These are phyloP conservation scores for Lathyrus oleraceus DNA, from an alignment of 306 rosid species.

Conservation along the genomic window DNA sequence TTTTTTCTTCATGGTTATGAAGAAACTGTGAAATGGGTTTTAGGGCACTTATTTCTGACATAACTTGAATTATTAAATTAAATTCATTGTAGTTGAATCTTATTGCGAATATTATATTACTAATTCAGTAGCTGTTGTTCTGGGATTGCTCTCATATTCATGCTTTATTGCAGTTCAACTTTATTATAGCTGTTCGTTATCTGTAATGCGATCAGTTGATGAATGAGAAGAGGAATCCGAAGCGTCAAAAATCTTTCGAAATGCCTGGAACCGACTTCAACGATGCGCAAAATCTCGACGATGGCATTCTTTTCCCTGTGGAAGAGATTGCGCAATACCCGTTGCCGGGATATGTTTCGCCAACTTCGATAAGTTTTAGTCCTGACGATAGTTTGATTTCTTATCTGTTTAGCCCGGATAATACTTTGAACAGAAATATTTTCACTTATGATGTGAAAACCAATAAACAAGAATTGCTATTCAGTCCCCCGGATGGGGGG, in stretches of 20 bases:
- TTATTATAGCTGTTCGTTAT: slow-evolving; percentile 28
- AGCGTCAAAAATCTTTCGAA: slow-evolving; percentile 63
- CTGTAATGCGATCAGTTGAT: slow-evolving; percentile 79
- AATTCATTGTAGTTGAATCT: slow-evolving; percentile 31
- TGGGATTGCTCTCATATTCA: slow-evolving; percentile 33
- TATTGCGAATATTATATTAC: no score
- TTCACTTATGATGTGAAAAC: slow-evolving; percentile 65
- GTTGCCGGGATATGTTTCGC: slow-evolving; percentile 83
- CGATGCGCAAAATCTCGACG: slow-evolving; percentile 52
- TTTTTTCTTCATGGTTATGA: background rate
- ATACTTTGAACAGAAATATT: slow-evolving; percentile 67
- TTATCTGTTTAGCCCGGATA: slow-evolving; percentile 79
- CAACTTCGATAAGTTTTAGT: slow-evolving; percentile 80
- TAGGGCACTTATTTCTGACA: background rate
- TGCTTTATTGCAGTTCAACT: slow-evolving; percentile 40
- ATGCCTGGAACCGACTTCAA: slow-evolving; percentile 80
- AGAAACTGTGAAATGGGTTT: slow-evolving; percentile 10
- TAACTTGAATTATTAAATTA: background rate
- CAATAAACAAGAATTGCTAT: slow-evolving; percentile 60
- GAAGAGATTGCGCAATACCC: slow-evolving; percentile 94
- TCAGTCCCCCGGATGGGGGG: slow-evolving; percentile 91
- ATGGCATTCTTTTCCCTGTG: slow-evolving; percentile 59
- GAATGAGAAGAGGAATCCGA: slow-evolving; percentile 62
- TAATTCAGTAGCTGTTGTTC: no score
- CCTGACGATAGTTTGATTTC: slow-evolving; percentile 69